Evolutionary conservation across 495 filamentous ascomycete species (phyloP).

Genomic region (Xanthoparmelia taractica): DNA sequence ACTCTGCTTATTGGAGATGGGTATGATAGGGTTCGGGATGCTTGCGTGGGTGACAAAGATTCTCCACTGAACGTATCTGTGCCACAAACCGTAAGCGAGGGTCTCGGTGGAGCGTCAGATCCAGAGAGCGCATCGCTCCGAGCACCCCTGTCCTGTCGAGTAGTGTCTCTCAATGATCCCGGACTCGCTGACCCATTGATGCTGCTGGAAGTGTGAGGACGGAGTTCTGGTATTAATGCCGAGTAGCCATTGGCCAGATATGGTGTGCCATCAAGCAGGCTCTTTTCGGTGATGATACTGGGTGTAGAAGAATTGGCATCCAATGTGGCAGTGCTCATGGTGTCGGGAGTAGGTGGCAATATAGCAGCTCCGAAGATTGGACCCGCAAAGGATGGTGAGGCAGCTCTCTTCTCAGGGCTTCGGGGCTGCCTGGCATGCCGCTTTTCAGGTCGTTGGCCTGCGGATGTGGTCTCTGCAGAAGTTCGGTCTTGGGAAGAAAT

Average conservation of each 20-base stretch:
- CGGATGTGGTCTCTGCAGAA: not conserved
- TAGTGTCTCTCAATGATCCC: conserved; percentile 5
- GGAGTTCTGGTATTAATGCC: not conserved
- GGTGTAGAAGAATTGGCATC: conserved; percentile 23
- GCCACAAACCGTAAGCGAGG: conserved; percentile 9
- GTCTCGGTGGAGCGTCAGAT: not conserved
- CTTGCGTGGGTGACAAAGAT: not conserved
- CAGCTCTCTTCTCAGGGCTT: conserved; percentile 13
- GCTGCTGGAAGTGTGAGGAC: conserved; percentile 9
- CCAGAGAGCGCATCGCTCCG: not conserved
- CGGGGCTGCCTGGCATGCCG: conserved; percentile 8
- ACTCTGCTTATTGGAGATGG: conserved; percentile 19
- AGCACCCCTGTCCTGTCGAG: not conserved
- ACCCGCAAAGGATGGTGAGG: conserved; percentile 13
- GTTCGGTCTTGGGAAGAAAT: not conserved
- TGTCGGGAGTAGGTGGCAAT: conserved; percentile 25
- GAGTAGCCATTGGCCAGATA: conserved; percentile 8
- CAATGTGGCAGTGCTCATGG: conserved; percentile 22
- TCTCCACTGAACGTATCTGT: conserved; percentile 22
- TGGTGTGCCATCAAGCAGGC: conserved; percentile 14
- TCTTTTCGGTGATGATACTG: conserved; percentile 25
- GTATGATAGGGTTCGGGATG: conserved; percentile 18
- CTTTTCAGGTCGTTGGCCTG: conserved; percentile 10
- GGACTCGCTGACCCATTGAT: not conserved
- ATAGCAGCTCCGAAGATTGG: conserved; percentile 19